Base-by-base conservation (phyloP, 1,284 basidiomycete genomes). In the Bjerkandera adusta region DNA sequence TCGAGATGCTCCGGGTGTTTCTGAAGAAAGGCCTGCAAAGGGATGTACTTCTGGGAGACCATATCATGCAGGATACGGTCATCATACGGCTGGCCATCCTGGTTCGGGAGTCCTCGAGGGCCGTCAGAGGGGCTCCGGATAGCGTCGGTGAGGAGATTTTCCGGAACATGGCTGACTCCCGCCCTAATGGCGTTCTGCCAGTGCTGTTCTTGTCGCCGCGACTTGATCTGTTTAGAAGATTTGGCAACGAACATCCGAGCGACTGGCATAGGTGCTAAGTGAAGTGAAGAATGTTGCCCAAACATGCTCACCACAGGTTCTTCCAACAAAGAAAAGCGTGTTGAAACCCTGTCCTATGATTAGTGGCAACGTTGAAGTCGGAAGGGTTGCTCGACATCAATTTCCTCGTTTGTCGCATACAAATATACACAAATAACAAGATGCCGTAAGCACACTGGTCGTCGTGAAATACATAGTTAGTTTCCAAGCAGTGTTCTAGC, bases 81-180 rank as follows among this genome's bases (percentile, higher is more conserved):
- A 18, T 52, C 51, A 35, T 49, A 48, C 11, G 22, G 20, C 25
- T 29, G 16, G n/a, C n/a, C n/a, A n/a, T n/a, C n/a, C n/a, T n/a
- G n/a, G n/a, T n/a, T n/a, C 10, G 32, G 37, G 2, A 34, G 3
- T 6, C 37, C 25, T 5, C 44, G 35, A 5, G 37, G 11, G 12
- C n/a, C n/a, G n/a, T 50, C 37, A 7, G 27, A 35, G 10, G 41
- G 25, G 5, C 11, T 15, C 36, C 37, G 41, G 10, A 32, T 15
- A n/a, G n/a, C 24, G 16, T 11, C 27, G 2, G 45, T 30, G 8
- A 21, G 45, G 11, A 42, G 48, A 8, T 36, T 21, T 7, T 40
- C 27, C 3, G 48, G 45, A n/a, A 50, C 30, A 37, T 50, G 45
- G 5, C 42, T 33, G 24, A 42, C 44, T 3, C 26, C 22, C 7